A percentile compares a stretch with the other conserved stretches of the same genome.
Evolutionary conservation across 305 asterid genomes (phyloP).

Genomic region (Fraxinus angustifolia): DNA sequence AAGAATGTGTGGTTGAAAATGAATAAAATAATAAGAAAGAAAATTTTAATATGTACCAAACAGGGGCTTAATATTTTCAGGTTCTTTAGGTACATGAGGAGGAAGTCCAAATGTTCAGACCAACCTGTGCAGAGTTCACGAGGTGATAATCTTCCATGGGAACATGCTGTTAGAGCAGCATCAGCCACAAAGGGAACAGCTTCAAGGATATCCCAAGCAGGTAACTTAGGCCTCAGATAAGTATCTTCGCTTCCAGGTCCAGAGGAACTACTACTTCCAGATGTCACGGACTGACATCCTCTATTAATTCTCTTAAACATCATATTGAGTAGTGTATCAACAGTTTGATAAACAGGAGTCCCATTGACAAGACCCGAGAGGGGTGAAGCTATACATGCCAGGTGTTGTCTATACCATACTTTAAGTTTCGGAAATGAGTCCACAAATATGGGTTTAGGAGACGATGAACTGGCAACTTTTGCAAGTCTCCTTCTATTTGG

Average conservation of each 20-base stretch:
- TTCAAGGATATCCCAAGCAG: slow-evolving; percentile 99
- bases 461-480: slow-evolving; percentile 62
- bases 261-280: slow-evolving; percentile 83
- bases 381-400: slow-evolving; percentile 92
- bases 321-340: slow-evolving; percentile 75
- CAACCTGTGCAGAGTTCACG: slow-evolving; percentile 97
- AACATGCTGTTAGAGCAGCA: slow-evolving; percentile 93
- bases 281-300: slow-evolving; percentile 64
- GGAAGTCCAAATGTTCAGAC: slow-evolving; percentile 16
- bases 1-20: no score
- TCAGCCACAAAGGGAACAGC: slow-evolving; percentile 96
- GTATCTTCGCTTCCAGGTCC: slow-evolving; percentile 71
- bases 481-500: slow-evolving; percentile 82
- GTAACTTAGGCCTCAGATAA: slow-evolving; percentile 65
- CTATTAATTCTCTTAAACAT: slow-evolving; percentile 70
- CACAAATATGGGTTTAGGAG: slow-evolving; percentile 77
- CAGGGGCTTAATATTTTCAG: not conserved
- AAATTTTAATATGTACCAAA: no score
- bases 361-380: slow-evolving; percentile 84
- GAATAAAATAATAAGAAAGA: no score
- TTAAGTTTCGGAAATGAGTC: slow-evolving; percentile 95
- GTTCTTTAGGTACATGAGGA: not conserved
- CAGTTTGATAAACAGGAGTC: slow-evolving; percentile 74
- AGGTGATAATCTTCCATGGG: slow-evolving; percentile 86
- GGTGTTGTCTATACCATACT: slow-evolving; percentile 95